Percentiles rank a stretch among this genome's conserved stretches.
Evolutionary conservation across 306 rosid genomes (phyloP).

Genomic region (Sechiopsis laciniata): DNA sequence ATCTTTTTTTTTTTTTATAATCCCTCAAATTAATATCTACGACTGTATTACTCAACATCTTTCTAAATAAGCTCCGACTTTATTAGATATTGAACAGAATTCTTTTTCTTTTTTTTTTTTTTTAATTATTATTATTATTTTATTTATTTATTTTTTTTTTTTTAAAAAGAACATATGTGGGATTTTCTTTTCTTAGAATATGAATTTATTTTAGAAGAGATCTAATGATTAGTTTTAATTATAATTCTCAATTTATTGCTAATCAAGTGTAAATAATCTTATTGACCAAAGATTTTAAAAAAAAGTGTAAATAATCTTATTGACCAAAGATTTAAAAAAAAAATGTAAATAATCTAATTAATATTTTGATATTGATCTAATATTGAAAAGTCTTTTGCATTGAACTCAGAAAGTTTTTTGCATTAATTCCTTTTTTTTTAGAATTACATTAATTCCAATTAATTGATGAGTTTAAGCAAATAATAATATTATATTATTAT

Average conservation of each 20-base stretch:
- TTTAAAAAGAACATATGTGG: background rate
- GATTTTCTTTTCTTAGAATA: background rate
- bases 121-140: background rate
- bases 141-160: too few relatives aligned
- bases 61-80: background rate
- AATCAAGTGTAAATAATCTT: background rate
- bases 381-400: too few relatives aligned
- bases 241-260: background rate
- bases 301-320: too few relatives aligned
- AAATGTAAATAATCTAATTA: too few relatives aligned
- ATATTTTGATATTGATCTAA: too few relatives aligned
- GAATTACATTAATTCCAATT: background rate
- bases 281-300: too few relatives aligned
- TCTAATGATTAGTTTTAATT: background rate
- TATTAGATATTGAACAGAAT: background rate
- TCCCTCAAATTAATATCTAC: background rate
- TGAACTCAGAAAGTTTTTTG: background rate
- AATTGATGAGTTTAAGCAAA: background rate
- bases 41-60: background rate
- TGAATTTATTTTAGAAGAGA: background rate
- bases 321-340: too few relatives aligned
- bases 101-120: too few relatives aligned
- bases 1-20: too few relatives aligned
- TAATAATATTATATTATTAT: too few relatives aligned
- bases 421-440: too few relatives aligned